phyloP scores from a whole-genome alignment of 345 rosid genomes.

The Syzygium aromaticum region DNA sequence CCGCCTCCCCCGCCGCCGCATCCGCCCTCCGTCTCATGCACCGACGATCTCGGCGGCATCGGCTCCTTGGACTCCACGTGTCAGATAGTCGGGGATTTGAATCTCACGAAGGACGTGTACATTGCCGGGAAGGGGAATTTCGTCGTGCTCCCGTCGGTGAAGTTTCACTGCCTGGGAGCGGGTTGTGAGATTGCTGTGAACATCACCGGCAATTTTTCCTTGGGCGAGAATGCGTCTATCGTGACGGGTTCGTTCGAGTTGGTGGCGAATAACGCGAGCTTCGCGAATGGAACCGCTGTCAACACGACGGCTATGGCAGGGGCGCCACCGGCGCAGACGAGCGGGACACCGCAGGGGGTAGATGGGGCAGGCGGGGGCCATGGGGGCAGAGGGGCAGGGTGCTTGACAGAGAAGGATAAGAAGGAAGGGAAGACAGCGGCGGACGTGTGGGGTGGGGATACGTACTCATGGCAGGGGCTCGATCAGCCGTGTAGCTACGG shows the following conservation, averaged over 20 bases:
- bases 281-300: conserved; percentile 50
- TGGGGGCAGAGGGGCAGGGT: conserved; percentile 87
- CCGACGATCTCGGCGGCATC: conserved; percentile 82
- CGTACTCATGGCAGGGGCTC: conserved; percentile 87
- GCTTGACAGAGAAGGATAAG: conserved; percentile 53
- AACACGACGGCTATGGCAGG: conserved; percentile 87
- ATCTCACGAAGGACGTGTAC: conserved; percentile 75
- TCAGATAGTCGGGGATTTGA: conserved; percentile 74
- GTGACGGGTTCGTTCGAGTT: conserved; percentile 65
- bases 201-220: conserved; percentile 66
- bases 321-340: conserved; percentile 81
- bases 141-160: conserved; percentile 59
- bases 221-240: conserved; percentile 59
- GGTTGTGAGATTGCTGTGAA: conserved; percentile 77
- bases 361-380: conserved; percentile 98
- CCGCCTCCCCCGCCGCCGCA: conserved; percentile 98
- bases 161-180: conserved; percentile 46
- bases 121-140: conserved; percentile 83
- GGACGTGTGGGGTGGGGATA: conserved; percentile 99
- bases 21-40: conserved; percentile 82
- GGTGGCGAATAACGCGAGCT: conserved; percentile 58
- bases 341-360: conserved; percentile 86
- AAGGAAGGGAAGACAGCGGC: conserved; percentile 68
- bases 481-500: conserved; percentile 76
- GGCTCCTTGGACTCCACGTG: conserved; percentile 84